Evolutionary conservation across 441 rosid genomes (phyloP), one percentile per base, ranked within the genome.

Genomic region (Brassica hybrid): DNA sequence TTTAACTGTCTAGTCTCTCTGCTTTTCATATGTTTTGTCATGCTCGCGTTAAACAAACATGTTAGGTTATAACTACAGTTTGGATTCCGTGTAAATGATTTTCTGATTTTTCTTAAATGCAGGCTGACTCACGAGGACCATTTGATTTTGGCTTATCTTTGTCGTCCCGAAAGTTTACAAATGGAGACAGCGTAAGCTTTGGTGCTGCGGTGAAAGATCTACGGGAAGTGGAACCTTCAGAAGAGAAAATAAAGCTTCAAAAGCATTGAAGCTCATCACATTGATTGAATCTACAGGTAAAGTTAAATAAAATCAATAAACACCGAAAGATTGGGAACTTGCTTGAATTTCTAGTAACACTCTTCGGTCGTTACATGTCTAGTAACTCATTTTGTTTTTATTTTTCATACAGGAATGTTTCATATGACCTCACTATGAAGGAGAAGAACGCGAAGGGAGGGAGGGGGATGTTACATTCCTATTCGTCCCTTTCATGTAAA

Each of bases 121-220:
- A 93, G 98, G 89, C 87, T 0, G 99, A 95, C 5, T 85, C 97
- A 69, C 76, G 85, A 64, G 98, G 97, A 80, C 93, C 97, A 2
- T 95, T 93, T 59, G 99, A 93, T 82, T 88, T 93, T 9, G 95
- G 92, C 70, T 71, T 86, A n/a, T 85, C 97, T 18, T 87, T 90
- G 61, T 85, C 92, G 0, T 71, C 67, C 17, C 83, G 80, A 77
- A 88, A 87, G 84, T 77, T 86, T 54, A 70, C 21, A 16, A 75
- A 61, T 6, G 85, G 86, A 73, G 90, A 89, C 69, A 84, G 82
- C 63, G 50, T 81, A 59, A 80, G 85, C 88, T 41, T 79, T 13
- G 69, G 84, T 67, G 80, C 70, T 62, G 30, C 69, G 19, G 54
- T 73, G 6, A 62, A 68, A 38, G 52, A 54, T 41, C 43, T 79